These are phyloP conservation scores for Ophiosphaerella narmari DNA, from an alignment of 2,329 filamentous ascomycete genomes.

Conservation along the genomic window DNA sequence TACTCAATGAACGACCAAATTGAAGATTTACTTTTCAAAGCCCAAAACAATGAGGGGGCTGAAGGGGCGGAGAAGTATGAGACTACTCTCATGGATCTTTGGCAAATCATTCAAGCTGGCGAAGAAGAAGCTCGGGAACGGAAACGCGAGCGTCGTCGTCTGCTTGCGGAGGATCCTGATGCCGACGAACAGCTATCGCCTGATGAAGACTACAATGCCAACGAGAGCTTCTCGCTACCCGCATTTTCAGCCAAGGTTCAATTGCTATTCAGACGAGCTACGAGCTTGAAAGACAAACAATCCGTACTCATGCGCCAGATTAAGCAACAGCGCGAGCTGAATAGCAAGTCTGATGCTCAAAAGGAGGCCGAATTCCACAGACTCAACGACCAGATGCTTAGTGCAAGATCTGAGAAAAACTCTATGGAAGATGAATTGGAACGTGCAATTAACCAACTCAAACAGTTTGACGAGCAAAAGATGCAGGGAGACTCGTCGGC, in stretches of 20 bases:
- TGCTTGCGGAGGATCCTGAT: slow-evolving; percentile 57
- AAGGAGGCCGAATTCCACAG: slow-evolving; percentile 46
- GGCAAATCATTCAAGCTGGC: slow-evolving; percentile 56
- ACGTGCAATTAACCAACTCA: slow-evolving; percentile 39
- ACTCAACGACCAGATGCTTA: slow-evolving; percentile 49
- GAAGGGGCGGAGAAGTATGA: slow-evolving; percentile 53
- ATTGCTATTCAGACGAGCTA: slow-evolving; percentile 76
- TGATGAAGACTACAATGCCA: slow-evolving; percentile 62
- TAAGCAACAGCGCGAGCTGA: slow-evolving; percentile 91
- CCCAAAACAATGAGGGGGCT: slow-evolving; percentile 19
- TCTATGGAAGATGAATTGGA: slow-evolving; percentile 43
- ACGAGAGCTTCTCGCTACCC: slow-evolving; percentile 70
- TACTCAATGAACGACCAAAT: slow-evolving; percentile 37
- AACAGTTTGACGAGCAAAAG: slow-evolving; percentile 36
- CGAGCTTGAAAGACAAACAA: slow-evolving; percentile 82
- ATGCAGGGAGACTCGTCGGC: slow-evolving; percentile 21
- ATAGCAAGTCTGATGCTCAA: slow-evolving; percentile 76
- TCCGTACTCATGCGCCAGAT: slow-evolving; percentile 87
- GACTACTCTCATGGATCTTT: slow-evolving; percentile 55
- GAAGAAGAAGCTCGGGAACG: slow-evolving; percentile 48
- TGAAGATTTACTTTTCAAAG: slow-evolving; percentile 28
- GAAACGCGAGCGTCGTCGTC: slow-evolving; percentile 39
- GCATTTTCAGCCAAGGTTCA: slow-evolving; percentile 81
- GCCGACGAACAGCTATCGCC: slow-evolving; percentile 66
- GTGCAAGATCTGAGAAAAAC: slow-evolving; percentile 41